Percentiles rank a stretch among this genome's conserved stretches.
phyloP scores from a whole-genome alignment of 2,329 filamentous ascomycete genomes.

The Seiridium cupressi region DNA sequence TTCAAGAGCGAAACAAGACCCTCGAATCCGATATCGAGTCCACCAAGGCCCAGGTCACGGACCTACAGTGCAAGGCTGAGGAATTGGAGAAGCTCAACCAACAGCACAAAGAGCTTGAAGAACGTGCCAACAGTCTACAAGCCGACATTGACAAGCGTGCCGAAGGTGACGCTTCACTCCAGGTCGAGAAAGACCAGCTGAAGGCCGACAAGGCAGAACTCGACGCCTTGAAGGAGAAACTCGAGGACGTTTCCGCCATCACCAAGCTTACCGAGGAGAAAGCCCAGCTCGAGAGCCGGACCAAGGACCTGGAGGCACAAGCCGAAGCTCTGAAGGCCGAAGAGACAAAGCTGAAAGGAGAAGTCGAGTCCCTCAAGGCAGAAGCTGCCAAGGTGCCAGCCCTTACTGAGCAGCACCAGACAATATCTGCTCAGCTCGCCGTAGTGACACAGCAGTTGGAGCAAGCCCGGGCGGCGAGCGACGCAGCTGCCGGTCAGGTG shows the following conservation, averaged over 20 bases:
- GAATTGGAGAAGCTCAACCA: constrained; percentile 24
- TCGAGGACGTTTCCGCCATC: constrained; percentile 19
- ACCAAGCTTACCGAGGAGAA: constrained; percentile 19
- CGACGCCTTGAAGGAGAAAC: constrained; percentile 15
- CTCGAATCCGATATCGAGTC: constrained; percentile 20
- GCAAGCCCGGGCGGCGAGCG: constrained; percentile 7
- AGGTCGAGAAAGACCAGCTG: constrained; percentile 14
- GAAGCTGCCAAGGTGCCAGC: constrained; percentile 20
- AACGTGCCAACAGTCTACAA: constrained; percentile 19
- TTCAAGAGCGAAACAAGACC: constrained; percentile 17
- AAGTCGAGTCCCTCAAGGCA: constrained; percentile 6
- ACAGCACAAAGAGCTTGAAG: constrained; percentile 23
- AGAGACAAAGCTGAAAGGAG: constrained; percentile 14
- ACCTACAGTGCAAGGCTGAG: constrained; percentile 18
- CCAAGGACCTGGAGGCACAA: constrained; percentile 6
- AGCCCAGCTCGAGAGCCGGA: constrained; percentile 17
- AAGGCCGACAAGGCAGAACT: constrained; percentile 13
- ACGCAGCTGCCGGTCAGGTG: constrained; percentile 12
- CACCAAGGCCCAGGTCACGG: constrained; percentile 15
- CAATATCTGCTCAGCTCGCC: constrained; percentile 13
- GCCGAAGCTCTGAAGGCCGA: constrained; percentile 7
- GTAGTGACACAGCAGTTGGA: constrained; percentile 13
- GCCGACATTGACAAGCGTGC: constrained; percentile 22
- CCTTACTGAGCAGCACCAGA: constrained; percentile 20
- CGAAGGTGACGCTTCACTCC: neutral